Conservation (phyloP, 2,329 filamentous ascomycete genomes). For the Xylaria sp. region DNA sequence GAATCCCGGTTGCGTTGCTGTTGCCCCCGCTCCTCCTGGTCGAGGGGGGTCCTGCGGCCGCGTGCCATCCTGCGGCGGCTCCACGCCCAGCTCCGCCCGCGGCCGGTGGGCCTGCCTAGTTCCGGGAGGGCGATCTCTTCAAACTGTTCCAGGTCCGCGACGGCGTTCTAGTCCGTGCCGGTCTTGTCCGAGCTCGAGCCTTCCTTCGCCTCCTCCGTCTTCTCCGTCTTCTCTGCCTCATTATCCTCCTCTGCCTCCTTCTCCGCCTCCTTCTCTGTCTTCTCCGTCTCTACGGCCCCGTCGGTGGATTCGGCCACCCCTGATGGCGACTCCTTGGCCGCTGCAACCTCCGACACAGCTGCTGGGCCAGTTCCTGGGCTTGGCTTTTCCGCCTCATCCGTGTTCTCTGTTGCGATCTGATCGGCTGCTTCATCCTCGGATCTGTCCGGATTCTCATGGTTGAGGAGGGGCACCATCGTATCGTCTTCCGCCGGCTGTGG, state of each 20-base stretch:
- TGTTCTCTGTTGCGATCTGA: constrained; percentile 13
- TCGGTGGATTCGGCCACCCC: constrained; percentile 7
- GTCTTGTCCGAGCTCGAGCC: constrained; percentile 15
- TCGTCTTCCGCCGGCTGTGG: constrained; percentile 17
- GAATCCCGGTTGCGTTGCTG: constrained; percentile 4
- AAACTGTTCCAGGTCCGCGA: constrained; percentile 20
- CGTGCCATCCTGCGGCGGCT: constrained; percentile 14
- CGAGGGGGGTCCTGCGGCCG: neutral
- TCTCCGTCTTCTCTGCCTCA: constrained; percentile 19
- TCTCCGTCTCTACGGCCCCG: constrained; percentile 4
- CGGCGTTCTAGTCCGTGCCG: constrained; percentile 31
- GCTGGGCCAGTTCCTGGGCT: constrained; percentile 14
- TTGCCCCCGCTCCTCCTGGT: neutral
- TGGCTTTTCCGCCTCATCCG: constrained; percentile 24
- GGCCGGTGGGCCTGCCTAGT: constrained; percentile 14
- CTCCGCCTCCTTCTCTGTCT: neutral
- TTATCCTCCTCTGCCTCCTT: constrained; percentile 4
- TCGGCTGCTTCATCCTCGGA: constrained; percentile 30
- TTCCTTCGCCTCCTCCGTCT: too few relatives aligned
- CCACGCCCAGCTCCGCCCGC: constrained; percentile 4
- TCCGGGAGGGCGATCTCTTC: constrained; percentile 16
- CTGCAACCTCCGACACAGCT: neutral
- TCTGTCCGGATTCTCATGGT: constrained; percentile 29
- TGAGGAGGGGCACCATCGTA: constrained; percentile 27
- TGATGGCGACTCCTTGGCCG: constrained; percentile 1